Evolutionary conservation across 345 rosid genomes (phyloP).

Genomic region (Lepidium sativum): DNA sequence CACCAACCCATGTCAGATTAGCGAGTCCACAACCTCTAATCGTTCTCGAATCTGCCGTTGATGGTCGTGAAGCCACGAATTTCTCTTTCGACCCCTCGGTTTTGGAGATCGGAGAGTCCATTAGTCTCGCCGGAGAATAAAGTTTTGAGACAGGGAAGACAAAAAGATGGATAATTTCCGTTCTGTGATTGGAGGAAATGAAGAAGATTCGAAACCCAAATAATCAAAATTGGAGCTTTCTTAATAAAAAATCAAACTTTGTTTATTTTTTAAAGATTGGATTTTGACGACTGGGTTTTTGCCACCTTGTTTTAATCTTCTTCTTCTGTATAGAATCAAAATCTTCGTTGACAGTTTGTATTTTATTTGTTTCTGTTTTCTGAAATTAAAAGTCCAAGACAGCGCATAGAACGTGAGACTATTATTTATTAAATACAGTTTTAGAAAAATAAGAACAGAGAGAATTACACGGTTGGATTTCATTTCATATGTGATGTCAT

Average conservation of each 20-base stretch:
- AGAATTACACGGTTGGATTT: constrained; percentile 18
- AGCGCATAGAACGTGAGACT: constrained; percentile 19
- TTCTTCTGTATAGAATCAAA: constrained; percentile 1
- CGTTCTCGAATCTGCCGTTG: constrained; percentile 38
- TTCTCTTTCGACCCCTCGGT: constrained; percentile 32
- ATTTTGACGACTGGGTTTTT: constrained; percentile 8
- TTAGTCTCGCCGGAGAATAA: constrained; percentile 12
- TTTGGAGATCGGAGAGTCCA: constrained; percentile 16
- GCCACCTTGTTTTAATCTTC: neutral
- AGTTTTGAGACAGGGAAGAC: neutral
- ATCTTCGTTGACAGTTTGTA: constrained; percentile 20
- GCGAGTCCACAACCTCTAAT: constrained; percentile 57
- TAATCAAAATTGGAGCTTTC: neutral
- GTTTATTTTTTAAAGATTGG: neutral
- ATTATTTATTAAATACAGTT: neutral
- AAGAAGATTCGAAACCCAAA: constrained; percentile 24
- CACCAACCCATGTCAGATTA: constrained; percentile 55
- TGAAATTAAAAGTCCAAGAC: constrained; percentile 5
- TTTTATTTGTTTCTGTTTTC: too few relatives aligned
- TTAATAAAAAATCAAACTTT: neutral
- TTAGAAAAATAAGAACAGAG: neutral
- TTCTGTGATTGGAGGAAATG: constrained; percentile 9
- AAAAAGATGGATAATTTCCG: constrained; percentile 7
- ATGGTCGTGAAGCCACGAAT: constrained; percentile 36
- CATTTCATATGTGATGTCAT: neutral